phyloP scores from a whole-genome alignment of 495 filamentous ascomycete genomes.

The Hamigera avellanea region DNA sequence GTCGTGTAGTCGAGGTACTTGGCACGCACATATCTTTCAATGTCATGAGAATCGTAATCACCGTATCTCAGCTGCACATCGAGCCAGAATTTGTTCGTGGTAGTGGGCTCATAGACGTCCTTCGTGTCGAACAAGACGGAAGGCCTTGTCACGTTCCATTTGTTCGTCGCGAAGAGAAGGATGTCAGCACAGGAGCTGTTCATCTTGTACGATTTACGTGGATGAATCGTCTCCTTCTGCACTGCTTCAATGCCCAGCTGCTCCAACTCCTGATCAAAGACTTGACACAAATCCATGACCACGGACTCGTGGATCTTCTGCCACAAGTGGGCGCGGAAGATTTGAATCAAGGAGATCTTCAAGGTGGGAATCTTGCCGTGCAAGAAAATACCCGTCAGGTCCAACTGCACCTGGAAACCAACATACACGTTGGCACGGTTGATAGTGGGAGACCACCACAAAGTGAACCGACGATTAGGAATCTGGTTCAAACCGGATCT shows the following conservation, averaged over 20 bases:
- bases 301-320: conserved; percentile 99
- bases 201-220: conserved; percentile 99
- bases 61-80: conserved; percentile 97
- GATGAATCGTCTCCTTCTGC: conserved; percentile 99
- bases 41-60: conserved; percentile 98
- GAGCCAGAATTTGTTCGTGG: conserved; percentile 99
- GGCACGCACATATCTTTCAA: conserved; percentile 92
- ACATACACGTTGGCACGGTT: conserved; percentile 49
- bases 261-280: conserved; percentile 97
- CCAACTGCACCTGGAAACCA: conserved; percentile 98
- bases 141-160: conserved; percentile 94
- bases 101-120: conserved; percentile 87
- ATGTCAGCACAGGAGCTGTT: conserved; percentile 99
- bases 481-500: conserved; percentile 98
- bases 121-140: conserved; percentile 94
- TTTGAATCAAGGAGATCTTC: conserved; percentile 98
- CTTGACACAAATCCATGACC: conserved; percentile 98
- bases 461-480: conserved; percentile 95
- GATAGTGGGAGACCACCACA: conserved; percentile 93
- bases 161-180: conserved; percentile 92
- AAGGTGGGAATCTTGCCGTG: conserved; percentile 98
- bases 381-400: conserved; percentile 98
- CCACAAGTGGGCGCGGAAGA: conserved; percentile 99
- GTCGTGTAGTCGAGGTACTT: conserved; percentile 99
- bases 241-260: conserved; percentile 95